Evolutionary conservation across 768 basidiomycete genomes (phyloP).

Genomic region (Xerocomus spinulosus): DNA sequence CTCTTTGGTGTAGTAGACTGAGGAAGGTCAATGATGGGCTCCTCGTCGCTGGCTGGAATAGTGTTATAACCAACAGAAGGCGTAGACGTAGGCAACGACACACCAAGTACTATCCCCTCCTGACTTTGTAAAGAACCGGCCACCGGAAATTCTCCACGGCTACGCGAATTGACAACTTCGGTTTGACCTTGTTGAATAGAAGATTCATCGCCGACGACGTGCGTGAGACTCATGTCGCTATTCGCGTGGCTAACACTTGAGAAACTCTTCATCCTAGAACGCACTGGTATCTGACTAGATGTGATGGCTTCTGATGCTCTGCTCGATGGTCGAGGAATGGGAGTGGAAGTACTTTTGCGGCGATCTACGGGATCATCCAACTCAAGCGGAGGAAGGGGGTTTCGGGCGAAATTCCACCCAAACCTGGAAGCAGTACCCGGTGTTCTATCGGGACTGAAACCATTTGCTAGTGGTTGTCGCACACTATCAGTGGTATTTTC

Average conservation of each 20-base stretch:
- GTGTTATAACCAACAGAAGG: background rate
- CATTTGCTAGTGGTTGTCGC: background rate
- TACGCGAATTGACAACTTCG: conserved; percentile 26
- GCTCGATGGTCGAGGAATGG: conserved; percentile 25
- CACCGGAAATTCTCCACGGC: conserved; percentile 21
- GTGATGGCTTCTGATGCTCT: conserved; percentile 19
- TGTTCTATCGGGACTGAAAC: conserved; percentile 11
- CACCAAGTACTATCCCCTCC: conserved; percentile 21
- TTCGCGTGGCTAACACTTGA: conserved; percentile 13
- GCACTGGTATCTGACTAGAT: conserved; percentile 44
- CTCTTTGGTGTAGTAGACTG: conserved; percentile 28
- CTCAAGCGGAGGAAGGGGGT: conserved; percentile 39
- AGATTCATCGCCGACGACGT: conserved; percentile 20
- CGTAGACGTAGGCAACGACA: conserved; percentile 1
- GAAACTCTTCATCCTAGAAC: conserved; percentile 34
- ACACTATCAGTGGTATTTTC: background rate
- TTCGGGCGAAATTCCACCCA: conserved; percentile 40
- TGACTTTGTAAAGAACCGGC: conserved; percentile 7
- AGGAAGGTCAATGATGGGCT: conserved; percentile 20
- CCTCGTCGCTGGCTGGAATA: conserved; percentile 38
- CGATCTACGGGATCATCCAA: conserved; percentile 24
- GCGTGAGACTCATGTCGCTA: conserved; percentile 22
- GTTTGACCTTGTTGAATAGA: conserved; percentile 22
- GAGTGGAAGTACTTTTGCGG: conserved; percentile 20
- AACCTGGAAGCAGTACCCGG: conserved; percentile 29